phyloP scores from a whole-genome alignment of 495 filamentous ascomycete genomes.

The Aspergillus nidulans region DNA sequence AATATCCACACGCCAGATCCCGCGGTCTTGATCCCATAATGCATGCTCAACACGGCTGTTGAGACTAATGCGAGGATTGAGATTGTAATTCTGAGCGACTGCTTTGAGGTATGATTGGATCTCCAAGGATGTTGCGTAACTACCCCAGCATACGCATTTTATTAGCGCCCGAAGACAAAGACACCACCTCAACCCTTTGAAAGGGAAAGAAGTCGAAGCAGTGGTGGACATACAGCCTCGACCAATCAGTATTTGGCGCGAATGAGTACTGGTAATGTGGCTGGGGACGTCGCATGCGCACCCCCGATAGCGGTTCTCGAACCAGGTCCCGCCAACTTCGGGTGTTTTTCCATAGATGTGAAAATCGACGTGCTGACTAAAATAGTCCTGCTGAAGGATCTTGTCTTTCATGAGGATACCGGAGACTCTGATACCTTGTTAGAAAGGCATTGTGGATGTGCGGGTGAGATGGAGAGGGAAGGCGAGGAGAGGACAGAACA shows the following conservation, averaged over 20 bases:
- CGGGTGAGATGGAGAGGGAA: not conserved
- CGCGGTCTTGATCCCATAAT: not conserved
- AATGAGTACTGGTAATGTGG: not conserved
- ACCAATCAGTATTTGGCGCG: slow-evolving; percentile 3
- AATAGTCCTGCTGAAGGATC: not conserved
- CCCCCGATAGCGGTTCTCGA: slow-evolving; percentile 5
- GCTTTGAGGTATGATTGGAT: not conserved
- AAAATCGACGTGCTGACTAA: not conserved
- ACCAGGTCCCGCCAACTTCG: slow-evolving; percentile 10
- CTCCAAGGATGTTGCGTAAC: not conserved
- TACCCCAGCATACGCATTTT: not conserved
- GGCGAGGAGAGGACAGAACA: not conserved
- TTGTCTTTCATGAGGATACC: not conserved
- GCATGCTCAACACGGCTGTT: not conserved
- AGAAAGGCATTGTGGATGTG: not conserved
- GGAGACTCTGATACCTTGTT: not conserved
- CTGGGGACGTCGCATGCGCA: slow-evolving; percentile 4
- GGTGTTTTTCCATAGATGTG: not conserved
- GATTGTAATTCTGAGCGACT: not conserved
- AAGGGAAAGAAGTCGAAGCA: not conserved
- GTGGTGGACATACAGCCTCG: not conserved
- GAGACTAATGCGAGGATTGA: not conserved
- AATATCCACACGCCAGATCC: not conserved
- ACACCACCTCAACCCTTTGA: no score
- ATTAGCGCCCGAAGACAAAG: no score